phyloP scores from a whole-genome alignment of 2,329 filamentous ascomycete species.

The Claviceps purpurea region DNA sequence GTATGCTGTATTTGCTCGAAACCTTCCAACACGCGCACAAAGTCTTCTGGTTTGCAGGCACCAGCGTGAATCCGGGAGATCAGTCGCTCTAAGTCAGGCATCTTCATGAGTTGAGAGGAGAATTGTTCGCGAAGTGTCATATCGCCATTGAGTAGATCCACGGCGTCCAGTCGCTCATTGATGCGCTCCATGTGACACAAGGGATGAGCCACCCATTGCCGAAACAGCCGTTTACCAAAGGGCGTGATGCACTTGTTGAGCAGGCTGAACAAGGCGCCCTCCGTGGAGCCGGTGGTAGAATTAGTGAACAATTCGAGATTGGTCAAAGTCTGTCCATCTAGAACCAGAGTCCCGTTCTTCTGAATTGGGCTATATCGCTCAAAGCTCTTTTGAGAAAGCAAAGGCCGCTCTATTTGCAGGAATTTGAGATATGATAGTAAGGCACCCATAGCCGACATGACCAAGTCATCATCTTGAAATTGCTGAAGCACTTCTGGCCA shows the following conservation, averaged over 20 bases:
- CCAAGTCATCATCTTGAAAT: conserved; percentile 61
- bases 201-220: conserved; percentile 95
- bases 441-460: conserved; percentile 86
- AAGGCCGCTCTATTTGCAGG: conserved; percentile 76
- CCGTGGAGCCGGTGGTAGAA: conserved; percentile 68
- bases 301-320: conserved; percentile 98
- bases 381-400: conserved; percentile 85
- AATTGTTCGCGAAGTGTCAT: conserved; percentile 72
- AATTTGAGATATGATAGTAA: conserved; percentile 74
- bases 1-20: conserved; percentile 98
- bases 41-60: conserved; percentile 81
- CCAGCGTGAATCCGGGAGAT: conserved; percentile 92
- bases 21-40: conserved; percentile 83
- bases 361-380: conserved; percentile 82
- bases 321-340: conserved; percentile 92
- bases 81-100: conserved; percentile 86
- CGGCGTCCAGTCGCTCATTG: conserved; percentile 85
- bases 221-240: conserved; percentile 90
- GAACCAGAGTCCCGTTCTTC: conserved; percentile 77
- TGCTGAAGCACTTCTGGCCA: conserved; percentile 70
- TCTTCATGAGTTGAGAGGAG: conserved; percentile 71
- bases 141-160: conserved; percentile 84
- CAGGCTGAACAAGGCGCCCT: conserved; percentile 81
- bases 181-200: conserved; percentile 77
- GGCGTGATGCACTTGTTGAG: conserved; percentile 92